Evolutionary conservation across 2,329 filamentous ascomycete species (phyloP).

Genomic region (Xylariaceae sp.): DNA sequence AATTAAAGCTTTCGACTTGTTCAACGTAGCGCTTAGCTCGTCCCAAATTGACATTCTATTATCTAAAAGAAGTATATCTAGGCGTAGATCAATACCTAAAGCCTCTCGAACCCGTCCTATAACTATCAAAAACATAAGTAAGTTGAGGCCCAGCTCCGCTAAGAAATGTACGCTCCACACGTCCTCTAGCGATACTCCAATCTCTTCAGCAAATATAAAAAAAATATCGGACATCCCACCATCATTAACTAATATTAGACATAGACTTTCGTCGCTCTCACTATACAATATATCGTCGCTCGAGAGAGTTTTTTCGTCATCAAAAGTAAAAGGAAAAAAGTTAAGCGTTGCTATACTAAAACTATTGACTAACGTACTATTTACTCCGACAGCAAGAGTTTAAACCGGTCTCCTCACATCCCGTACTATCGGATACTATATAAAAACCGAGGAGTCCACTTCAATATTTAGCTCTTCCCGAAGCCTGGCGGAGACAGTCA

Average conservation of each 20-base stretch:
- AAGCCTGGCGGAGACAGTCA: too few relatives aligned
- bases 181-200: slow-evolving; percentile 2
- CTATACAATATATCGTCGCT: too few relatives aligned
- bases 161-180: not conserved
- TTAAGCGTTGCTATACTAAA: too few relatives aligned
- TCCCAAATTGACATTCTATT: not conserved
- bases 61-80: slow-evolving; percentile 1
- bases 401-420: too few relatives aligned
- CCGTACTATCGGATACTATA: slow-evolving; percentile 5
- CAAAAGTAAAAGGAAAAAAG: too few relatives aligned
- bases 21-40: not conserved
- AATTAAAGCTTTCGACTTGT: not conserved
- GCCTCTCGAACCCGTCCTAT: slow-evolving; percentile 4
- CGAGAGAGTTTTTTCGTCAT: too few relatives aligned
- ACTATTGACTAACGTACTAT: too few relatives aligned
- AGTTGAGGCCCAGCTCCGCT: slow-evolving; percentile 3
- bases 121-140: slow-evolving; percentile 3
- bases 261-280: too few relatives aligned
- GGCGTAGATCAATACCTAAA: slow-evolving; percentile 3
- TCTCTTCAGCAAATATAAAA: slow-evolving; percentile 5
- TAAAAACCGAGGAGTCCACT: slow-evolving; percentile 1
- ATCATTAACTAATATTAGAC: too few relatives aligned
- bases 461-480: too few relatives aligned
- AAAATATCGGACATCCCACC: too few relatives aligned
- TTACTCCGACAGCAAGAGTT: too few relatives aligned